Evolutionary conservation across 768 basidiomycete genomes (phyloP).

Genomic region (Agaricus sinodeliciosus): DNA sequence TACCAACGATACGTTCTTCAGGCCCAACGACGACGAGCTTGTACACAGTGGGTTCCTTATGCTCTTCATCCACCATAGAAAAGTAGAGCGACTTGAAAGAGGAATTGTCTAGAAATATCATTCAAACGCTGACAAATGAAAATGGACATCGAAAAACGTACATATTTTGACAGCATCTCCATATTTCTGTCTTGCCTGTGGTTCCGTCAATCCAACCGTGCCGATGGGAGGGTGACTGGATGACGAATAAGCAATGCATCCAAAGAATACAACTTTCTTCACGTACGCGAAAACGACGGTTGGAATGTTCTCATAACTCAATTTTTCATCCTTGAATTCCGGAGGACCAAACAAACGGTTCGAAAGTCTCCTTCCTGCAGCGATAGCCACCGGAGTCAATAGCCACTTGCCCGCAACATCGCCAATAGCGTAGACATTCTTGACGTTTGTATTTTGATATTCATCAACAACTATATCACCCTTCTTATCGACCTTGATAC

Average conservation of each 20-base stretch:
- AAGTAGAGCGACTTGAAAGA: conserved; percentile 85
- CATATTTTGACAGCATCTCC: conserved; percentile 90
- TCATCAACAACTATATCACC: conserved; percentile 90
- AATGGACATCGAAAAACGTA: conserved; percentile 32
- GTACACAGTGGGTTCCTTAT: conserved; percentile 94
- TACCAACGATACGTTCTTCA: conserved; percentile 93
- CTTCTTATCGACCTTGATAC: conserved; percentile 66
- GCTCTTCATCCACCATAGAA: conserved; percentile 81
- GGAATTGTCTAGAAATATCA: conserved; percentile 54
- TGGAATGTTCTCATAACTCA: conserved; percentile 85
- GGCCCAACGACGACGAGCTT: conserved; percentile 84
- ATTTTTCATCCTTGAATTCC: conserved; percentile 81
- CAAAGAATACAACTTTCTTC: neutral
- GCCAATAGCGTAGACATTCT: conserved; percentile 75
- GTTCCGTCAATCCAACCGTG: conserved; percentile 91
- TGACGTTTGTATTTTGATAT: conserved; percentile 76
- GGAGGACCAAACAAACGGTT: conserved; percentile 89
- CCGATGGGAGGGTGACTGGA: conserved; percentile 90
- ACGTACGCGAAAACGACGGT: conserved; percentile 95
- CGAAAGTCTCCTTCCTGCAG: conserved; percentile 82
- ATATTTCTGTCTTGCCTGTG: conserved; percentile 81
- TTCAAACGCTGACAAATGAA: neutral
- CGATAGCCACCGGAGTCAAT: conserved; percentile 95
- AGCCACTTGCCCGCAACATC: conserved; percentile 91
- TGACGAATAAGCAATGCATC: neutral